Evolutionary conservation across 495 filamentous ascomycete genomes (phyloP), one percentile per base, ranked within the genome.

Genomic region (Neurospora sp.): DNA sequence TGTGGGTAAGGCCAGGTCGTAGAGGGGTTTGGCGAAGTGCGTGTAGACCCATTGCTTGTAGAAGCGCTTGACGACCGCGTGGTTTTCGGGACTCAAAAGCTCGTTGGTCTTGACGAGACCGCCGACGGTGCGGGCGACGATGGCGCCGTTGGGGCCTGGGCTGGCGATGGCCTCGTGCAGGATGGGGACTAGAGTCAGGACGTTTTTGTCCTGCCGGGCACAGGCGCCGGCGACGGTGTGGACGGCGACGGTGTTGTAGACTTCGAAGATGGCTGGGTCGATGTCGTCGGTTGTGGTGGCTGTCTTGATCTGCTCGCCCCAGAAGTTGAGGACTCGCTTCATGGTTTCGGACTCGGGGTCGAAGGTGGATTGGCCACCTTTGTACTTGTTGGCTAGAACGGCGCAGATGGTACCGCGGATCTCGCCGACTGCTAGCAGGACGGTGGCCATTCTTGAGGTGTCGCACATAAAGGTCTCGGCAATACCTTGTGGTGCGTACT

Each of bases 301-400:
- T 0, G 69, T 68, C 14, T 76, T 75, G 2, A 80, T 22, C 71
- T 76, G 74, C 14, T 74, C 69, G 3, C 61, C 73, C 75, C 80
- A 79, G 69, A 75, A 78, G 12, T 70, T 68, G 12, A 80, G 68
- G 1, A 77, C 72, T 0, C 53, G 44, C 38, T 74, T 75, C 68
- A 82, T 69, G 10, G 74, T 74, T 6, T 75, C n/a, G 14, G 41
- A 73, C 16, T 81, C 76, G 8, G 79, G 78, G 71, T 81, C 78
- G 18, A 74, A 72, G 2, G 77, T 77, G n/a, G 74, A 74, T 4
- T 76, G 74, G 4, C 75, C 77, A 8, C 75, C 73, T 40, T 79
- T 80, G 79, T 81, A 79, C 71, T 82, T 82, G 74, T 82, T 82
- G 66, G 79, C 76, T 14, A 82, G 76, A 10, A 82, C 78, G 7